Base-by-base conservation (phyloP, 2,329 filamentous ascomycete genomes). In the Alternaria postmessia region DNA sequence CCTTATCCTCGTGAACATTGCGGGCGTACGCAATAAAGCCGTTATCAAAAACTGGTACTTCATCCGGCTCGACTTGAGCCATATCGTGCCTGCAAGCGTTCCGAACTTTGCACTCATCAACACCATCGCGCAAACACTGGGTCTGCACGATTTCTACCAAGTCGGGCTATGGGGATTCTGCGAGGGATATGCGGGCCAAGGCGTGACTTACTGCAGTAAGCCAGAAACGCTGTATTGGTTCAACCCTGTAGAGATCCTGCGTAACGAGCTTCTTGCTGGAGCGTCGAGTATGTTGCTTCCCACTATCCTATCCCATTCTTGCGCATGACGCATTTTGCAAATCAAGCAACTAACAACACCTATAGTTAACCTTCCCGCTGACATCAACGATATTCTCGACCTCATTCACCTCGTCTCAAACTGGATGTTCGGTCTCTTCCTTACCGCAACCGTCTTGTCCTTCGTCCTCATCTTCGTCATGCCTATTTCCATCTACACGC, bases 141-240 rank as follows among this genome's bases (percentile, higher is more conserved):
- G 94, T 30, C 84, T 97, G 49, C 93, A 96, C 76, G 94, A 97
- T 79, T 97, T 96, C 80, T 97, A 97, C 79, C 91, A 93, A 71
- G 91, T 96, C 28, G 94, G 94, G 6, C 81, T 97, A 41, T 98
- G 94, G 94, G 90, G 89, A 61, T 97, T 91, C 78, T 98, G 94
- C 79, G 92, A 96, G 77, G 94, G 94, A 20, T 96, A 94, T 78
- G 82, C 87, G 57, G 84, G 86, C 68, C 83, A 89, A 79, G 91
- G 91, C 38, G 88, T 95, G 63, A 94, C 92, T 0, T 81, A 82
- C 64, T 98, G 94, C 80, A 93, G 91, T 7, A 79, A 81, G 6
- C 90, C 93, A 0, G 71, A 87, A 70, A 82, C 84, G 7, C 83
- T 94, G 57, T 98, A 92, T 81, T 96, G 92, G 90, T 97, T 97